phyloP scores from a whole-genome alignment of 371 early-diverging fungal genomes.

The Paraphysoderma sedebokerense region DNA sequence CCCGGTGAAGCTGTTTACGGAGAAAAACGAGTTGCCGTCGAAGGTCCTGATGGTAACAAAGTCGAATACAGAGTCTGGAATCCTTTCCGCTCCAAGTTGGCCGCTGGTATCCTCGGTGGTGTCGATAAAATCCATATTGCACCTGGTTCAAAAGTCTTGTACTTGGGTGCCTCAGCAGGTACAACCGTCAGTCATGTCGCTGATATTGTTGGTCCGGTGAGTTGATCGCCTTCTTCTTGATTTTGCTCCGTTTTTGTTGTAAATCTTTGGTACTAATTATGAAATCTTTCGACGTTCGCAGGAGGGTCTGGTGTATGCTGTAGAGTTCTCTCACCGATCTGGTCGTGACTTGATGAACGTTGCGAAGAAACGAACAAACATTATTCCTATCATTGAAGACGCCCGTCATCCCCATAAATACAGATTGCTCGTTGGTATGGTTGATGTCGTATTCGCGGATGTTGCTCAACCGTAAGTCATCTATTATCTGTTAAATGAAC shows the following conservation, averaged over 20 bases:
- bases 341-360: constrained; percentile 99
- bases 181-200: constrained; percentile 99
- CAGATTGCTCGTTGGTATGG: constrained; percentile 99
- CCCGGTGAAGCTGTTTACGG: constrained; percentile 98
- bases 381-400: constrained; percentile 99
- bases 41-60: constrained; percentile 82
- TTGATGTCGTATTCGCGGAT: constrained; percentile 99
- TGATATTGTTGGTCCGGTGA: constrained; percentile 94
- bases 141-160: constrained; percentile 97
- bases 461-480: constrained; percentile 99
- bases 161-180: constrained; percentile 97
- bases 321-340: constrained; percentile 99
- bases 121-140: constrained; percentile 93
- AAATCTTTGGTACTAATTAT: not conserved
- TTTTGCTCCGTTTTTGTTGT: not conserved
- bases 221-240: constrained; percentile 2
- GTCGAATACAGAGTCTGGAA: constrained; percentile 99
- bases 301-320: constrained; percentile 96
- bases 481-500: too few species aligned
- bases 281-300: constrained; percentile 5
- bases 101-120: constrained; percentile 99
- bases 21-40: constrained; percentile 96
- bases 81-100: constrained; percentile 99
- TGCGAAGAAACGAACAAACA: constrained; percentile 99
- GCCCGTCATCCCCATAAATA: constrained; percentile 99